These are phyloP conservation scores for Ganoderma lingzhi DNA, from an alignment of 1,284 basidiomycete species.

Conservation along the genomic window DNA sequence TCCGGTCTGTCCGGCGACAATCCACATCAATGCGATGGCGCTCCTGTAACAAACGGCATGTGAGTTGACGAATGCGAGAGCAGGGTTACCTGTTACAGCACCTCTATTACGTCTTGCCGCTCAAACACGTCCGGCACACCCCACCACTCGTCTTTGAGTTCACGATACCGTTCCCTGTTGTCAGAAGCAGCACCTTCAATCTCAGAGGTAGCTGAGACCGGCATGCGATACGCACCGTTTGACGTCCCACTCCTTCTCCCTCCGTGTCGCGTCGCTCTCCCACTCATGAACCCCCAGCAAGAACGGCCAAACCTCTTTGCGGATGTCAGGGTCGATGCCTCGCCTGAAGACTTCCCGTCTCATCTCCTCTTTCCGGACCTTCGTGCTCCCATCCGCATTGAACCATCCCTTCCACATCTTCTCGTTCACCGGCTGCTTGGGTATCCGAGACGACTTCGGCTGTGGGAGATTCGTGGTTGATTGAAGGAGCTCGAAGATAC, in stretches of 20 bases:
- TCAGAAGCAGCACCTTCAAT: not conserved
- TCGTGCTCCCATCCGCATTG: constrained; percentile 71
- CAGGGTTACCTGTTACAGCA: constrained; percentile 38
- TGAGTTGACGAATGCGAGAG: constrained; percentile 2
- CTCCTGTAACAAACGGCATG: constrained; percentile 54
- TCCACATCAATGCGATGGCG: constrained; percentile 94
- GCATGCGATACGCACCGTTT: constrained; percentile 60
- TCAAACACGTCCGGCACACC: constrained; percentile 84
- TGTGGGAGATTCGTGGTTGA: constrained; percentile 80
- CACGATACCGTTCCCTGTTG: constrained; percentile 70
- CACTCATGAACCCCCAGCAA: constrained; percentile 87
- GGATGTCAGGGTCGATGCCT: constrained; percentile 65
- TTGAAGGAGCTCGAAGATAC: constrained; percentile 89
- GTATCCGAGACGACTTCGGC: constrained; percentile 78
- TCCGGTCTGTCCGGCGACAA: constrained; percentile 95
- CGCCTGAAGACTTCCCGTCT: constrained; percentile 79
- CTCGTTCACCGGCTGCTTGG: constrained; percentile 74
- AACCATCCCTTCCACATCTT: constrained; percentile 80
- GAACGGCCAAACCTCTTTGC: constrained; percentile 89
- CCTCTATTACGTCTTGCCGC: constrained; percentile 79
- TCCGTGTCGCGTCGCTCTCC: constrained; percentile 66
- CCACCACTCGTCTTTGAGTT: constrained; percentile 82
- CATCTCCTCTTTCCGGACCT: constrained; percentile 73
- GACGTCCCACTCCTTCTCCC: constrained; percentile 63
- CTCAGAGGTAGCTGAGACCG: not conserved